phyloP scores from a whole-genome alignment of 1,139 yeast genomes.

The Suhomyces anneliseae region DNA sequence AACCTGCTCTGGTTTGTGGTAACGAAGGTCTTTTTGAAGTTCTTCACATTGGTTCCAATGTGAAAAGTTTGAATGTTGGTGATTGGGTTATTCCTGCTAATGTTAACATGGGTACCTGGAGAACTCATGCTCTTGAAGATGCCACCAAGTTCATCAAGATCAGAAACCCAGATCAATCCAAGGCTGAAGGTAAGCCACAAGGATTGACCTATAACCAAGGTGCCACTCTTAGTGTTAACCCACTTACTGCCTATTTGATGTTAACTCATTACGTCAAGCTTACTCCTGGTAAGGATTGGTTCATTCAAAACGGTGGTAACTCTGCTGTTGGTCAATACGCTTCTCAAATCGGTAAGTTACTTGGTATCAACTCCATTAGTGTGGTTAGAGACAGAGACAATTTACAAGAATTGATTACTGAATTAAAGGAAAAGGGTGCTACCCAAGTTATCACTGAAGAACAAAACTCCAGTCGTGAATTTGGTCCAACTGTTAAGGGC shows the following conservation, averaged over 20 bases:
- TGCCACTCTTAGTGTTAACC: conserved; percentile 89
- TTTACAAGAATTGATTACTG: conserved; percentile 61
- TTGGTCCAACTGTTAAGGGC: conserved; percentile 58
- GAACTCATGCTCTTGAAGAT: conserved; percentile 69
- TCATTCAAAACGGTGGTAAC: conserved; percentile 94
- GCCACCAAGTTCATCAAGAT: conserved; percentile 55
- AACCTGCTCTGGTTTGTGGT: conserved; percentile 79
- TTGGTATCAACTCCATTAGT: conserved; percentile 81
- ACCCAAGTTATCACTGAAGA: conserved; percentile 88
- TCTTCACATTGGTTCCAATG: conserved; percentile 63
- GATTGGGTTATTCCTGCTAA: conserved; percentile 92
- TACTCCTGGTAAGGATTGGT: conserved; percentile 76
- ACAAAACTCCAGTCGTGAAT: conserved; percentile 68
- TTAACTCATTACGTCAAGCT: conserved; percentile 68
- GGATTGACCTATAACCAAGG: conserved; percentile 62
- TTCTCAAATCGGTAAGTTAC: conserved; percentile 74
- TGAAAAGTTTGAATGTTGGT: conserved; percentile 55
- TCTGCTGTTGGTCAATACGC: conserved; percentile 97
- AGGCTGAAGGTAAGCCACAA: conserved; percentile 34
- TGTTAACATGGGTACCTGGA: conserved; percentile 93
- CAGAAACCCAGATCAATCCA: conserved; percentile 41
- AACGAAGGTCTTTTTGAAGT: conserved; percentile 94
- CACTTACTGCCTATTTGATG: conserved; percentile 90
- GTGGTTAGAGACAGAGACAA: conserved; percentile 86
- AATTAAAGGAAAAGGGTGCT: conserved; percentile 69